Evolutionary conservation across 2,329 filamentous ascomycete species (phyloP), one percentile per base, ranked within the genome.

Genomic region (Fusarium globosum): DNA sequence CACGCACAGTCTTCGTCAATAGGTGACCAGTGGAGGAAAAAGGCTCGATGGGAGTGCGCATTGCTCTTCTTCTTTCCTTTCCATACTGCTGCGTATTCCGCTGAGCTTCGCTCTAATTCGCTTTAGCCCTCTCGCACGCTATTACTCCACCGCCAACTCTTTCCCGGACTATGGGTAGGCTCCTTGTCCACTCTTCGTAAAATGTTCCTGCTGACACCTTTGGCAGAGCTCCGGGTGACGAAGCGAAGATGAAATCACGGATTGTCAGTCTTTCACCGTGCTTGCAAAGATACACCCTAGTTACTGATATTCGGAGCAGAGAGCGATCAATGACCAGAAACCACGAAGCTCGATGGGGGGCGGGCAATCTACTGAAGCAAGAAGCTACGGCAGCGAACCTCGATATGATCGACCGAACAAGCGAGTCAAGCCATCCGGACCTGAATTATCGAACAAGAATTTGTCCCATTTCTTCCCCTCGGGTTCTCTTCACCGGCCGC

Each of bases 141-240:
- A 84, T 68, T 67, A 76, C 61, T 84, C 82, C 64, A 71, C 80
- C 65, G 79, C 79, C 70, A 78, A 80, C 75, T 83, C 81, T 67
- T 82, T 83, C 73, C 83, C 83, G 57, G 83, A 84, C 77, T 85
- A 84, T 84, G 82, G 81, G 83, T 84, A 81, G 60, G 76, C 66
- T 67, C 67, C 64, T 69, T 55, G 52, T 55, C 52, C 42, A 35
- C 36, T 59, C 59, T 36, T 38, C 33, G 16, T 60, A 41, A 65
- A 43, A 60, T 39, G 33, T 59, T 43, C 52, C 65, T 63, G 64
- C 76, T 80, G 72, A 75, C 75, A 51, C 51, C 36, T 49, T 48
- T 48, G 63, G 67, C 69, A 81, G 80, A 77, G 62, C 68, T 73
- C 71, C 62, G 66, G 74, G 68, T 67, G 73, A 68, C 64, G 77